Conservation (phyloP, 306 rosid species). For the Vigna mungo region DNA sequence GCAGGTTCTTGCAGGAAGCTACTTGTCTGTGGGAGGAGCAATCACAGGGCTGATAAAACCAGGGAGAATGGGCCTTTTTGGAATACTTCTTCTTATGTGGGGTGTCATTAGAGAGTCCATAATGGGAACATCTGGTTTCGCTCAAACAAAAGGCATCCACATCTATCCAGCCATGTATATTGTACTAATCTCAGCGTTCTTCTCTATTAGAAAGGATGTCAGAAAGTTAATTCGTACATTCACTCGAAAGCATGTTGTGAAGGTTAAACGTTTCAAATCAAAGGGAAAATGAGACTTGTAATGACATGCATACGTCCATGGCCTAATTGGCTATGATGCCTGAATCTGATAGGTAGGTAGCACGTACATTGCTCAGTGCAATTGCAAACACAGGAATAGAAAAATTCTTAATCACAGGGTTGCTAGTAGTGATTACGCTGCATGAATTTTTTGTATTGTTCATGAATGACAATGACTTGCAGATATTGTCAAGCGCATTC, state of each 20-base stretch:
- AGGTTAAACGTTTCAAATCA: slow-evolving; percentile 47
- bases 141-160: slow-evolving; percentile 36
- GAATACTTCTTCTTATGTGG: slow-evolving; percentile 73
- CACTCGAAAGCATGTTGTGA: slow-evolving; percentile 39
- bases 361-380: slow-evolving; percentile 19
- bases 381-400: slow-evolving; percentile 15
- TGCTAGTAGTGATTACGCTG: slow-evolving; percentile 23
- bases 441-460: slow-evolving; percentile 24
- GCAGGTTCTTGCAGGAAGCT: slow-evolving; percentile 90
- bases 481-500: slow-evolving; percentile 12
- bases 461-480: slow-evolving; percentile 32
- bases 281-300: slow-evolving; percentile 12
- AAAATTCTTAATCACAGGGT: slow-evolving; percentile 22
- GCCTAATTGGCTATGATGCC: slow-evolving; percentile 8
- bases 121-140: slow-evolving; percentile 48
- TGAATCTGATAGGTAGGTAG: background rate
- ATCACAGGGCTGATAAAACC: slow-evolving; percentile 64
- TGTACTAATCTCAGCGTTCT: slow-evolving; percentile 68
- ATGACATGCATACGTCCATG: slow-evolving; percentile 19
- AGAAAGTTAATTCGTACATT: slow-evolving; percentile 66
- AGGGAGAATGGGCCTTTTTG: slow-evolving; percentile 75
- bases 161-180: slow-evolving; percentile 68
- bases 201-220: slow-evolving; percentile 79
- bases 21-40: slow-evolving; percentile 81
- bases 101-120: slow-evolving; percentile 67